These are phyloP conservation scores for Triticum aestivum DNA, from an alignment of 176 grass and related monocot genomes.

Conservation along the genomic window IWGSC_CS_RefSeq_v2.1 NC_057800.1:604183085-604183584, in stretches of 20 bases:
- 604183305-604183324: constrained; percentile 67
- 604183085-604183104: too few relatives aligned
- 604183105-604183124: not conserved
- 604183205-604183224: constrained; percentile 11
- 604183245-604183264: too few relatives aligned
- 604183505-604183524: constrained; percentile 13
- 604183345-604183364: constrained; percentile 11
- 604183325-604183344: constrained; percentile 30
- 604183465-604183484: constrained; percentile 48
- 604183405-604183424: constrained; percentile 64
- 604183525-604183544: not conserved
- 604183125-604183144: not conserved
- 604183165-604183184: not conserved
- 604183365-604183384: constrained; percentile 26
- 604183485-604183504: constrained; percentile 35
- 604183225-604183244: constrained; percentile 65
- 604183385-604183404: constrained; percentile 49
- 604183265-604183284: constrained; percentile 40
- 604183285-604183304: constrained; percentile 44
- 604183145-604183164: not conserved
- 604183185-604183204: constrained; percentile 21
- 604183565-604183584: not conserved
- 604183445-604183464: constrained; percentile 61
- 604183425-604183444: constrained; percentile 71
- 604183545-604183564: constrained; percentile 30